Evolutionary conservation across 2,329 filamentous ascomycete species (phyloP).

Genomic region (Aspergillus brunneoviolaceus): DNA sequence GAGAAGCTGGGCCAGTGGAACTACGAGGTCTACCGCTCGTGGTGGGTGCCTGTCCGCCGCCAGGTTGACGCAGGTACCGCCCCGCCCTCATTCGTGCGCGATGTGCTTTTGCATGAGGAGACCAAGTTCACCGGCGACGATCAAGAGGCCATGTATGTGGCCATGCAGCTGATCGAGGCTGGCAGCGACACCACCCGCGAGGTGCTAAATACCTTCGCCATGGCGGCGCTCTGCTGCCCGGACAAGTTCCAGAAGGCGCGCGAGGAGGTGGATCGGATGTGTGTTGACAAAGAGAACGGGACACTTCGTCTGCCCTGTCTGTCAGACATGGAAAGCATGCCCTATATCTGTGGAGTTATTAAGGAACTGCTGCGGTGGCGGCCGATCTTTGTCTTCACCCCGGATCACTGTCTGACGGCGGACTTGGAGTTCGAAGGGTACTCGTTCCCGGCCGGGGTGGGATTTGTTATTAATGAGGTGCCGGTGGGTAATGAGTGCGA

Average conservation of each 20-base stretch:
- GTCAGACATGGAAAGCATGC: constrained; percentile 20
- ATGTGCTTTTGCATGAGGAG: constrained; percentile 30
- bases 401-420: not conserved
- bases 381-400: not conserved
- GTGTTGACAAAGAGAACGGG: not conserved
- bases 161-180: constrained; percentile 43
- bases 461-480: not conserved
- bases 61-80: constrained; percentile 29
- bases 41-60: constrained; percentile 35
- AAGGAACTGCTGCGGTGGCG: not conserved
- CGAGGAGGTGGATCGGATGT: constrained; percentile 9
- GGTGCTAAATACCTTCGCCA: constrained; percentile 33
- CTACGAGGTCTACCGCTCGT: constrained; percentile 34
- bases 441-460: not conserved
- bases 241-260: constrained; percentile 25
- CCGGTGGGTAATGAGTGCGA: not conserved
- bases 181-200: constrained; percentile 48
- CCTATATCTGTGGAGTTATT: not conserved
- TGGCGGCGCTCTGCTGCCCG: constrained; percentile 28
- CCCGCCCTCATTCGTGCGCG: constrained; percentile 37
- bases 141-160: constrained; percentile 43
- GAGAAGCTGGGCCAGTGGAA: constrained; percentile 35
- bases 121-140: constrained; percentile 33
- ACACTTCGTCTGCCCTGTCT: constrained; percentile 21
- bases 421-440: not conserved